Evolutionary conservation across 2,329 filamentous ascomycete species (phyloP).

Genomic region (Xylaria sp.): DNA sequence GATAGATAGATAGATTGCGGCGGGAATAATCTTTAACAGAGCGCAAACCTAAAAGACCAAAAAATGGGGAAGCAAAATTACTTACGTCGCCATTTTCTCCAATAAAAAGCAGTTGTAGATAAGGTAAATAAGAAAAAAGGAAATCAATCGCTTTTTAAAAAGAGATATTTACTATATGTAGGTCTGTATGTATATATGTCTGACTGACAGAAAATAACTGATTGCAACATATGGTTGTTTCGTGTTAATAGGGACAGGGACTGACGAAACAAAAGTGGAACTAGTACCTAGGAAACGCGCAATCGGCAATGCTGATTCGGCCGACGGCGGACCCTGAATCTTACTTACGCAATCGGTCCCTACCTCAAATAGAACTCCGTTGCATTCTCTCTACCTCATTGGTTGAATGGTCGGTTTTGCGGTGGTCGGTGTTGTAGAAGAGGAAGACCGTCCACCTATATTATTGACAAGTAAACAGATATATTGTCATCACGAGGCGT

Average conservation of each 20-base stretch:
- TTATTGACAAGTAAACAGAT: background rate
- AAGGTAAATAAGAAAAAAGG: background rate
- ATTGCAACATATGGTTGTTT: slow-evolving; percentile 5
- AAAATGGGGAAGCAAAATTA: slow-evolving; percentile 19
- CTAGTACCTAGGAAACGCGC: slow-evolving; percentile 1
- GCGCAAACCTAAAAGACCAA: slow-evolving; percentile 4
- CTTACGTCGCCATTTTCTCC: slow-evolving; percentile 50
- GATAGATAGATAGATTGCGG: background rate
- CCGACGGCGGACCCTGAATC: slow-evolving; percentile 16
- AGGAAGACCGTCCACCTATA: background rate
- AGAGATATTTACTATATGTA: background rate
- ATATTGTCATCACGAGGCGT: background rate
- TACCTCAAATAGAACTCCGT: slow-evolving; percentile 33
- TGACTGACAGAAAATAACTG: background rate
- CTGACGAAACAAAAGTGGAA: background rate
- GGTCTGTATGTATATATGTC: background rate
- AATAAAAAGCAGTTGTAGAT: background rate
- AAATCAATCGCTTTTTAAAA: background rate
- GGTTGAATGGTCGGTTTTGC: background rate
- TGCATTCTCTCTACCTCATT: background rate
- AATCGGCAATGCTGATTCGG: slow-evolving; percentile 13
- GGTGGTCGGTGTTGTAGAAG: slow-evolving; percentile 7
- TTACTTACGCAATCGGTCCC: slow-evolving; percentile 17
- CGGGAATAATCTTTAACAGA: background rate
- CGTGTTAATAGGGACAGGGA: background rate